Evolutionary conservation across 2,329 filamentous ascomycete species (phyloP).

Genomic region (Fusarium nelsonii): DNA sequence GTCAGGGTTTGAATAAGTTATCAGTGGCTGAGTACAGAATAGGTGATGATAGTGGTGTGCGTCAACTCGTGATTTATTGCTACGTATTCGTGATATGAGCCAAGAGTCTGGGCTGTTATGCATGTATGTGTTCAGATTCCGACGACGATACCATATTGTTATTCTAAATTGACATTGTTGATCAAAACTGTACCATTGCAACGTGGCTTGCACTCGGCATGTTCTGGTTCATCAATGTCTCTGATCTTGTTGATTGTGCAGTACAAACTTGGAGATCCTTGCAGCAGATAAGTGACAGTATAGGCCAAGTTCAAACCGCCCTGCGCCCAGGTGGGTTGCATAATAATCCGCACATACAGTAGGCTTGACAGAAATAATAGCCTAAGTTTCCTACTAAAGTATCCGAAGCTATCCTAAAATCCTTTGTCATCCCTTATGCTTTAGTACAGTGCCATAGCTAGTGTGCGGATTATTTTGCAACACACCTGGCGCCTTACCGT

Average conservation of each 20-base stretch:
- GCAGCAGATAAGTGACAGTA: neutral
- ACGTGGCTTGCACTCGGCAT: constrained; percentile 21
- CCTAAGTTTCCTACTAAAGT: no score
- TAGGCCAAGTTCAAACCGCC: neutral
- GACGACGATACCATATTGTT: no score
- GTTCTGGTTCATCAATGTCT: constrained; percentile 22
- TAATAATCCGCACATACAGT: no score
- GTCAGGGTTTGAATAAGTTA: constrained; percentile 5
- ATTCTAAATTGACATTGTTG: neutral
- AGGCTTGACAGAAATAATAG: no score
- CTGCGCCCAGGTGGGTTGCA: no score
- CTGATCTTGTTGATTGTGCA: neutral
- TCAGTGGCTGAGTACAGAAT: constrained; percentile 3
- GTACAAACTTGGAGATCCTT: neutral
- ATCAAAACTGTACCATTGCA: constrained; percentile 5
- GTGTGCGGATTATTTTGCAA: no score
- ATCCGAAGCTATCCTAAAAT: no score
- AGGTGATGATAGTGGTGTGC: constrained; percentile 30
- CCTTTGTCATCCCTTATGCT: no score
- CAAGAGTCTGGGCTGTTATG: neutral
- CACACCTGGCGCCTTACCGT: constrained; percentile 14
- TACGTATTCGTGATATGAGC: neutral
- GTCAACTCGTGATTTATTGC: constrained; percentile 34
- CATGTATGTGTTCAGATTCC: neutral
- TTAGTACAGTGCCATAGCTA: no score